phyloP scores from a whole-genome alignment of 1,284 basidiomycete genomes.

The Moesziomyces sp. region DNA sequence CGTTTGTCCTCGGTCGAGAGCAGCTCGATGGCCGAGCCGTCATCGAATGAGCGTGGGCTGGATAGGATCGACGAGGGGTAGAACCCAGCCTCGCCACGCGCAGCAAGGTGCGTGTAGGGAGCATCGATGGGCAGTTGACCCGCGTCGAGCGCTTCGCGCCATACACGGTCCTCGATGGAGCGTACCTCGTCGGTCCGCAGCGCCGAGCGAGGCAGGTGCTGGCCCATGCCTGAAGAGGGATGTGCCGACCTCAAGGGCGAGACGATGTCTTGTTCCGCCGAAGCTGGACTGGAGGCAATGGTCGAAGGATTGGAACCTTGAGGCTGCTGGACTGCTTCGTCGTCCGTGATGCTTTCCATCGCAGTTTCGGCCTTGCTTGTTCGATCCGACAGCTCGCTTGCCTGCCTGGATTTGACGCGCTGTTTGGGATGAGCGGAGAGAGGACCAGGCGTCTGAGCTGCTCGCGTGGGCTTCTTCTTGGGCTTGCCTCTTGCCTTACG shows the following conservation, averaged over 20 bases:
- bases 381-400: slow-evolving; percentile 24
- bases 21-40: slow-evolving; percentile 36
- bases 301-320: neutral
- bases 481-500: slow-evolving; percentile 44
- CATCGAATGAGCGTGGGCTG: slow-evolving; percentile 11
- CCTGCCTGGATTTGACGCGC: slow-evolving; percentile 7
- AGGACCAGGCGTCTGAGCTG: neutral
- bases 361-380: slow-evolving; percentile 46
- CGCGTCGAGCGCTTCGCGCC: slow-evolving; percentile 47
- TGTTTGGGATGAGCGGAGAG: neutral
- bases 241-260: neutral
- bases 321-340: neutral
- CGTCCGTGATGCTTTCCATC: slow-evolving; percentile 17
- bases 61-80: slow-evolving; percentile 25
- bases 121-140: slow-evolving; percentile 49
- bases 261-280: neutral
- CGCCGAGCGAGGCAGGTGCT: slow-evolving; percentile 28
- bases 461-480: slow-evolving; percentile 28
- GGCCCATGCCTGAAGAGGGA: neutral
- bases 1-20: slow-evolving; percentile 17
- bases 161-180: slow-evolving; percentile 45
- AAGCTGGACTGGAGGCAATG: neutral
- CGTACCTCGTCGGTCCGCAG: slow-evolving; percentile 43
- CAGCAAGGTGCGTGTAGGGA: slow-evolving; percentile 55
- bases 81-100: slow-evolving; percentile 19